Conservation (phyloP, 2,329 filamentous ascomycete genomes). For the Ilyonectria destructans region DNA sequence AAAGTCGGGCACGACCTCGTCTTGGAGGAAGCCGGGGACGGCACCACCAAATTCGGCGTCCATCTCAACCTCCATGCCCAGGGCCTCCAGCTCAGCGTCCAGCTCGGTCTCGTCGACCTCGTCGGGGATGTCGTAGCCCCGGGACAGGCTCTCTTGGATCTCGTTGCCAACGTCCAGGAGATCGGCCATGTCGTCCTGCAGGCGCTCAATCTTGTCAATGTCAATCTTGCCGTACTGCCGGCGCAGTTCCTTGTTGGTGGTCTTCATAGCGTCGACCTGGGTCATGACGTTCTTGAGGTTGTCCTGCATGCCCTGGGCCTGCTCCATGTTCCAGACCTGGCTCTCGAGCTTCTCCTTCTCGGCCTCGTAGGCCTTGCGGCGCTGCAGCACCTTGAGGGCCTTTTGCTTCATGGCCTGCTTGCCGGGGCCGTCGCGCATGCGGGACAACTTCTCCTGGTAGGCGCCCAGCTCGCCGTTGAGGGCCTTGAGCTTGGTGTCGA, state of each 20-base stretch:
- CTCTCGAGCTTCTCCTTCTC: constrained; percentile 94
- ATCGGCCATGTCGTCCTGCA: constrained; percentile 99
- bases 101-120: constrained; percentile 97
- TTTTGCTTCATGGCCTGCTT: constrained; percentile 95
- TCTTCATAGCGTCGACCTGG: constrained; percentile 97
- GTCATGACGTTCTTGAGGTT: constrained; percentile 99
- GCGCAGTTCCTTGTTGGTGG: constrained; percentile 91
- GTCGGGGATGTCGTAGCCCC: constrained; percentile 95
- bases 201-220: constrained; percentile 95
- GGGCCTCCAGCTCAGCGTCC: constrained; percentile 94
- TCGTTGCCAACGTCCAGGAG: constrained; percentile 98
- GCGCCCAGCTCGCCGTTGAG: constrained; percentile 91
- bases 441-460: constrained; percentile 89
- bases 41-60: constrained; percentile 77
- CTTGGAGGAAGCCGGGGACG: constrained; percentile 89
- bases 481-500: constrained; percentile 95
- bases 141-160: constrained; percentile 93
- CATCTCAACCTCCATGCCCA: constrained; percentile 94
- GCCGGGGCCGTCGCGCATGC: constrained; percentile 96
- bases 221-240: constrained; percentile 98
- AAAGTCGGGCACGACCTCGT: constrained; percentile 89
- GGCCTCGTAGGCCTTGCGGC: constrained; percentile 93
- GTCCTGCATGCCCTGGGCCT: constrained; percentile 98
- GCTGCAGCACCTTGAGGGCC: constrained; percentile 93
- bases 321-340: constrained; percentile 99